Percentiles rank a stretch among this genome's conserved stretches.
phyloP scores from a whole-genome alignment of 768 basidiomycete genomes.

The Amanita molliuscula region DNA sequence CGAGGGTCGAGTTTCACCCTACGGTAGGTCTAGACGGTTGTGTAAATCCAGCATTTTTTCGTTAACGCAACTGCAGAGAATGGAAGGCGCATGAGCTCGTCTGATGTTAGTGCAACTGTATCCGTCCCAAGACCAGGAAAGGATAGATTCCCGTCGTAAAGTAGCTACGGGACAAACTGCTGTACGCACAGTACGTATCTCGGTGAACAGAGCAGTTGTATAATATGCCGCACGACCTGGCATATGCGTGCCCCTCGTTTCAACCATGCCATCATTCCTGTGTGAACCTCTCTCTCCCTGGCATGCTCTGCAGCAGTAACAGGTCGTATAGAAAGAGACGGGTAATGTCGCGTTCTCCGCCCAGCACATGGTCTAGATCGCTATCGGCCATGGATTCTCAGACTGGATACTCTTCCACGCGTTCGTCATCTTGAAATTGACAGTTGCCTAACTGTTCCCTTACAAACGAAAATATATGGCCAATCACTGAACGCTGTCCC shows the following conservation, averaged over 20 bases:
- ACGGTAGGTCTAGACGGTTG: conserved; percentile 15
- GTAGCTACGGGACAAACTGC: neutral
- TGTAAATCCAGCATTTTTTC: neutral
- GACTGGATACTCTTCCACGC: neutral
- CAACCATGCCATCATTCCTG: neutral
- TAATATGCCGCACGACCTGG: neutral
- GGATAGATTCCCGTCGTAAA: conserved; percentile 12
- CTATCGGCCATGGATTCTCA: neutral
- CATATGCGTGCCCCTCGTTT: neutral
- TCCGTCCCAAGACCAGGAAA: conserved; percentile 24
- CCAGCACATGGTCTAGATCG: neutral
- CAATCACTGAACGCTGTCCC: neutral
- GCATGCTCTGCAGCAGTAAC: neutral
- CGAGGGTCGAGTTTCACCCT: conserved; percentile 22
- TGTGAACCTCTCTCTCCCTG: neutral
- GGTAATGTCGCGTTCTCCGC: neutral
- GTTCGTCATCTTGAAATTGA: neutral
- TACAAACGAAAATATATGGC: neutral
- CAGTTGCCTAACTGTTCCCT: neutral
- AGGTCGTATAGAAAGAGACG: neutral
- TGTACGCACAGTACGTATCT: neutral
- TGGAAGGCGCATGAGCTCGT: conserved; percentile 26
- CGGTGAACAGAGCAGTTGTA: neutral
- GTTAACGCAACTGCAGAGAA: conserved; percentile 3
- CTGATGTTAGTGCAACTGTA: conserved; percentile 27